Evolutionary conservation across 495 filamentous ascomycete species (phyloP).

Genomic region (Glarea lozoyensis): DNA sequence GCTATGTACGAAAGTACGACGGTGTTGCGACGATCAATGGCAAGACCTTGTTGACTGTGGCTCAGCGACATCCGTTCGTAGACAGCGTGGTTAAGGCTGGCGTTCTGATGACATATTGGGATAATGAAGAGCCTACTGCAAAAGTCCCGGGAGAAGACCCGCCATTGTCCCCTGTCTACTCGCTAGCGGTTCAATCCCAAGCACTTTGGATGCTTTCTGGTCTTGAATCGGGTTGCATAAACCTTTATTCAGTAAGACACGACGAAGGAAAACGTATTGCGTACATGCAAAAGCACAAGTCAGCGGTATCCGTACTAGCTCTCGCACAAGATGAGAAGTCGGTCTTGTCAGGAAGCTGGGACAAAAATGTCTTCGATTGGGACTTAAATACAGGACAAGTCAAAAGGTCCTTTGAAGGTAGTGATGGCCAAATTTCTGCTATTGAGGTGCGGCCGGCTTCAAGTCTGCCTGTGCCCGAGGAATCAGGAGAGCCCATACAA

Average conservation of each 20-base stretch:
- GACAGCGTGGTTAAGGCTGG: constrained; percentile 95
- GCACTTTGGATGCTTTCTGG: constrained; percentile 88
- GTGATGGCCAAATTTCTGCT: constrained; percentile 75
- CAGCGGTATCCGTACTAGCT: constrained; percentile 81
- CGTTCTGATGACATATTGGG: constrained; percentile 92
- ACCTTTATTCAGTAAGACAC: constrained; percentile 88
- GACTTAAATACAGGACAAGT: constrained; percentile 83
- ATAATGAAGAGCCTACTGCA: constrained; percentile 57
- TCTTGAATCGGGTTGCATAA: constrained; percentile 83
- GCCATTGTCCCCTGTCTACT: constrained; percentile 80
- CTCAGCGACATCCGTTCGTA: constrained; percentile 93
- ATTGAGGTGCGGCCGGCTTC: constrained; percentile 79
- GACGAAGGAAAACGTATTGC: constrained; percentile 86
- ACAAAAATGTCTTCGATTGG: constrained; percentile 90
- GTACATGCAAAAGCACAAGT: constrained; percentile 74
- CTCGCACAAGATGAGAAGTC: constrained; percentile 79
- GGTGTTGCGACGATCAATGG: constrained; percentile 93
- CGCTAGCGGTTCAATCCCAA: constrained; percentile 80
- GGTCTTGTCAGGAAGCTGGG: constrained; percentile 91
- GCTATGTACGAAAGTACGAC: constrained; percentile 92
- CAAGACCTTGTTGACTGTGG: constrained; percentile 87
- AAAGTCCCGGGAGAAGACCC: constrained; percentile 36
- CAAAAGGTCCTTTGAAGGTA: constrained; percentile 63
- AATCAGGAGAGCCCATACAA: constrained; percentile 48
- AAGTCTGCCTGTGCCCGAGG: constrained; percentile 61